Evolutionary conservation across 257 asterid species (phyloP).

Genomic region (Solanum lycopersicoides): DNA sequence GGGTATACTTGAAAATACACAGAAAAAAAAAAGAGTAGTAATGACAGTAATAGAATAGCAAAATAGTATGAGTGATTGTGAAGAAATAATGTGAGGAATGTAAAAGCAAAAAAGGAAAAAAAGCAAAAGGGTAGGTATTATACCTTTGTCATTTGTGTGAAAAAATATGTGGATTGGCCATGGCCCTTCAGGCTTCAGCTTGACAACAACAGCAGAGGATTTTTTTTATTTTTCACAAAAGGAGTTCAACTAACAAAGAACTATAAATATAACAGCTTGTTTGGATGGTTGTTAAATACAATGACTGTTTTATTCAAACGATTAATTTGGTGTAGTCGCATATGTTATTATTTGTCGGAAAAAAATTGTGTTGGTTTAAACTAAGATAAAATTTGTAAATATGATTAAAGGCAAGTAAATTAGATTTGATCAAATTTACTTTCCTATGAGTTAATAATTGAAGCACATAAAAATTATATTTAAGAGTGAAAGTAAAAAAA

Average conservation of each 20-base stretch:
- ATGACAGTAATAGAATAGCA: neutral
- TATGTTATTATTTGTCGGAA: too few relatives aligned
- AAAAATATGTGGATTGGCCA: conserved; percentile 18
- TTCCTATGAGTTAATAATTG: neutral
- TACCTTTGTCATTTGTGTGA: neutral
- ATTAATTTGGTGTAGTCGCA: neutral
- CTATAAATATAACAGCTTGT: neutral
- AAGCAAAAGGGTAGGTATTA: conserved; percentile 14
- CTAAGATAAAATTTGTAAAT: too few relatives aligned
- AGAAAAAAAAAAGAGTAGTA: conserved; percentile 4
- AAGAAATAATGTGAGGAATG: conserved; percentile 30
- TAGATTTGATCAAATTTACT: neutral
- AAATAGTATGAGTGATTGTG: conserved; percentile 30
- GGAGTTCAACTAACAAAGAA: conserved; percentile 4
- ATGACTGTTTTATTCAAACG: neutral
- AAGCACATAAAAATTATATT: neutral
- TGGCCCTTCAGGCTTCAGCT: conserved; percentile 31
- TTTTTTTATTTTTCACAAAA: neutral
- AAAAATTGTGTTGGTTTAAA: neutral
- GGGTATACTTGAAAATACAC: conserved; percentile 2
- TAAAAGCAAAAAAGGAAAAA: neutral
- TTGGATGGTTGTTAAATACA: neutral
- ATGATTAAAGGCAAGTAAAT: neutral
- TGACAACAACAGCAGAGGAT: neutral
- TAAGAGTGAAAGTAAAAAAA: neutral